Base-by-base conservation (phyloP, 2,329 filamentous ascomycete species). In the Diaporthe humulicola region DNA sequence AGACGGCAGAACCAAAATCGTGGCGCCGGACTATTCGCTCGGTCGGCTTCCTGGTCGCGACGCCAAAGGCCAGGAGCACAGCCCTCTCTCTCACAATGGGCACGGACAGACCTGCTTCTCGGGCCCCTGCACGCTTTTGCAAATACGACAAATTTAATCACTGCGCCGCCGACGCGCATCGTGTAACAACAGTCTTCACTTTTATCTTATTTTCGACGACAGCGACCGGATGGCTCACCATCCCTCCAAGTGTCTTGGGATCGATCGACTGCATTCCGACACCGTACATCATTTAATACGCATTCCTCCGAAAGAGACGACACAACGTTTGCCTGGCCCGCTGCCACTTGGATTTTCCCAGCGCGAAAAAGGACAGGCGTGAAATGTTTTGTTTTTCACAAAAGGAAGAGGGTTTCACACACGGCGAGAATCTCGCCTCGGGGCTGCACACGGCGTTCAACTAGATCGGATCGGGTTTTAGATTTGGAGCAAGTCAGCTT, bases 361-460 rank as follows among this genome's bases (percentile, higher is more conserved):
- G 77, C 75, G 79, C 64, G 67, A 70, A 50, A 50, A 64, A 40
- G 69, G 60, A 52, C 42, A 70, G 67, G 45, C 56, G 64, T 50
- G 64, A 69, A 69, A 40, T 54, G 48, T 69, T 54, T 54, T 60
- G n/a, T 40, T 61, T 61, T 61, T 19, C 61, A 70, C 60, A 48
- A 52, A 70, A 70, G 56, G 67, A 66, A 73, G 64, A 74, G 57
- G 71, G 74, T 76, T 66, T 75, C 75, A 71, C 70, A 75, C 74
- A 58, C 64, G 71, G 71, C 78, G 79, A 79, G 78, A 78, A 78
- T 78, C 76, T 75, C 77, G 73, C 75, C 78, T 79, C 81, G 78
- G 57, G 77, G 78, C 78, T 81, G 81, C 82, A 81, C 82, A 82
- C 79, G 83, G 83, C 83, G 83, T 84, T 78, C 70, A 75, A 76